These are phyloP conservation scores for Knoxdaviesia proteae DNA, from an alignment of 2,329 filamentous ascomycete genomes.

Conservation along the genomic window DNA sequence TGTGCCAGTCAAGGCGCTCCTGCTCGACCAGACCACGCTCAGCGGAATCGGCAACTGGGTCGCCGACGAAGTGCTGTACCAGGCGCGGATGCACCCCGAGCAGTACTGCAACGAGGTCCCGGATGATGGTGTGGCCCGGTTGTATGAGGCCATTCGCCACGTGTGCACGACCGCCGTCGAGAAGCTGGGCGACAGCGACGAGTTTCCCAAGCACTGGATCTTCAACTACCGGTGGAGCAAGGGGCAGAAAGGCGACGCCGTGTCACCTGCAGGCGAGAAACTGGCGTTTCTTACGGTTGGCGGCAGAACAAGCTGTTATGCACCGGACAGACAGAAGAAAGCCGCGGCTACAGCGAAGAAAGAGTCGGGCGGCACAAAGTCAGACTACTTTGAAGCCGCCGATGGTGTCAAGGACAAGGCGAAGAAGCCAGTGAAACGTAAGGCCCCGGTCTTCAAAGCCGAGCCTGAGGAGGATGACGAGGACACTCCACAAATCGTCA, in stretches of 20 bases:
- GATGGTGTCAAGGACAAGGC: slow-evolving; percentile 5
- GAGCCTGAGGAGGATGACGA: slow-evolving; percentile 9
- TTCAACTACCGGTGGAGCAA: slow-evolving; percentile 84
- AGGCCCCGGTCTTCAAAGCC: too few species aligned
- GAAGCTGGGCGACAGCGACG: slow-evolving; percentile 55
- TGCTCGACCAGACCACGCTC: slow-evolving; percentile 74
- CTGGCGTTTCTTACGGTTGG: slow-evolving; percentile 77
- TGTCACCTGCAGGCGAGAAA: slow-evolving; percentile 65
- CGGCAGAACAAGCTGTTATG: slow-evolving; percentile 75
- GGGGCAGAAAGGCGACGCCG: slow-evolving; percentile 51
- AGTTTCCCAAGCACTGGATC: slow-evolving; percentile 74
- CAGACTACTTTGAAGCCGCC: slow-evolving; percentile 3
- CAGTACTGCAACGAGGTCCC: slow-evolving; percentile 73
- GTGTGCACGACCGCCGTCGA: slow-evolving; percentile 68
- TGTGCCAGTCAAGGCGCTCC: slow-evolving; percentile 72
- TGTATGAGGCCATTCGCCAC: slow-evolving; percentile 55
- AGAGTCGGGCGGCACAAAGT: slow-evolving; percentile 7
- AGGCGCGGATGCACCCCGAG: slow-evolving; percentile 76
- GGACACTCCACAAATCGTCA: slow-evolving; percentile 1
- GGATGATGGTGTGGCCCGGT: slow-evolving; percentile 45
- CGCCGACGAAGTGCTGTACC: slow-evolving; percentile 79
- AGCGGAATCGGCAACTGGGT: slow-evolving; percentile 97
- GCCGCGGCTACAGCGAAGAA: slow-evolving; percentile 10
- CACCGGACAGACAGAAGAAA: slow-evolving; percentile 75
- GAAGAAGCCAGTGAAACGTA: neutral